phyloP scores from a whole-genome alignment of 768 basidiomycete genomes.

The Mycena olivaceomarginata region DNA sequence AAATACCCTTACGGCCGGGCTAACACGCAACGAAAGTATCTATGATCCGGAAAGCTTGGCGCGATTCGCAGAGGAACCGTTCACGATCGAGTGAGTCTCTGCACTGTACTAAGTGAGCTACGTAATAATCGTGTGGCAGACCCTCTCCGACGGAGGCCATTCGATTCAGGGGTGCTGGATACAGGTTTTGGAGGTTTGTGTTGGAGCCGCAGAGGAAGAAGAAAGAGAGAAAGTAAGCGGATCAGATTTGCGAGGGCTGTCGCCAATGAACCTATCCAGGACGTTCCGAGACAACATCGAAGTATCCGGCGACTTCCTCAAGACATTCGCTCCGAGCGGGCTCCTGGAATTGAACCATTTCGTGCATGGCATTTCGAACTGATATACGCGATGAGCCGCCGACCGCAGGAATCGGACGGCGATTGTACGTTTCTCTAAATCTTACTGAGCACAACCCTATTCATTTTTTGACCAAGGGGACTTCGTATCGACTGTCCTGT shows the following conservation, averaged over 20 bases:
- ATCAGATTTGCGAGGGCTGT: no score
- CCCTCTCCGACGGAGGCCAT: neutral
- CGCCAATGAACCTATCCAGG: neutral
- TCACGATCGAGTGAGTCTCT: neutral
- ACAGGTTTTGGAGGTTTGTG: slow-evolving; percentile 21
- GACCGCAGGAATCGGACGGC: neutral
- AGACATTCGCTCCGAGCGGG: neutral
- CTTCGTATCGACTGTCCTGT: slow-evolving; percentile 7
- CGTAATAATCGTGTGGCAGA: neutral
- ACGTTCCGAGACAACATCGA: neutral
- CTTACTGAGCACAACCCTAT: neutral
- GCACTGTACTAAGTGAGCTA: neutral
- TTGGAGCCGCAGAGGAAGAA: neutral
- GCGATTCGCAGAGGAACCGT: neutral
- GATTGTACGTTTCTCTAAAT: slow-evolving; percentile 3
- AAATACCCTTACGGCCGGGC: neutral
- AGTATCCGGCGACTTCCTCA: neutral
- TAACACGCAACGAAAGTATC: neutral
- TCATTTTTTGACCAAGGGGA: slow-evolving; percentile 4
- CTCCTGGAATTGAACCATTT: slow-evolving; percentile 14
- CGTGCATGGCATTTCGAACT: slow-evolving; percentile 9
- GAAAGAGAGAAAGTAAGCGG: neutral
- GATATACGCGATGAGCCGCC: slow-evolving; percentile 17
- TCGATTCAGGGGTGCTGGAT: slow-evolving; percentile 10
- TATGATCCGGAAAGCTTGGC: slow-evolving; percentile 8